Conservation (phyloP, 768 basidiomycete species). For the Trametes villosa region DNA sequence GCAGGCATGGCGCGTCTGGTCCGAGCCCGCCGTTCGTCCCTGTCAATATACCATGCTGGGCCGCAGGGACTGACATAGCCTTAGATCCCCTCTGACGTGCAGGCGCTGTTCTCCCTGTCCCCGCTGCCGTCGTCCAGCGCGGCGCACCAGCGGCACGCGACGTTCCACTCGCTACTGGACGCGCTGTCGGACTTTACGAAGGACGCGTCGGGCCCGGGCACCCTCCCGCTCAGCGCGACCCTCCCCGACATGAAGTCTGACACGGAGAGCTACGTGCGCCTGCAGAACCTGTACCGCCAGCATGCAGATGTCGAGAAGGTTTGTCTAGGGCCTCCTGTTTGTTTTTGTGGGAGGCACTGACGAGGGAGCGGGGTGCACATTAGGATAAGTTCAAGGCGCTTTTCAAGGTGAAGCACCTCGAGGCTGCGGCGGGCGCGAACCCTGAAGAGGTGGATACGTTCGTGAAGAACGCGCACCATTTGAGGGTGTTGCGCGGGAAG, state of each 20-base stretch:
- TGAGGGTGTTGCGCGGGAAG: slow-evolving; percentile 67
- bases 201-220: slow-evolving; percentile 49
- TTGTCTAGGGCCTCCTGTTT: too few species aligned
- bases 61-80: not conserved
- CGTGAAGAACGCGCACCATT: slow-evolving; percentile 78
- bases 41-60: not conserved
- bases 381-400: slow-evolving; percentile 36
- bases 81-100: slow-evolving; percentile 71
- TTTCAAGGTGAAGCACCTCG: slow-evolving; percentile 48
- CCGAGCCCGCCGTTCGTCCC: slow-evolving; percentile 48
- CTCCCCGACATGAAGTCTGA: slow-evolving; percentile 97
- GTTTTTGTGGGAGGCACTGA: too few species aligned
- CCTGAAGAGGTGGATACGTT: slow-evolving; percentile 68
- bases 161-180: slow-evolving; percentile 80
- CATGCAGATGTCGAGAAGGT: slow-evolving; percentile 74
- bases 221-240: slow-evolving; percentile 82
- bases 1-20: slow-evolving; percentile 85
- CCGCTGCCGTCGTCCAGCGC: slow-evolving; percentile 38
- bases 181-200: slow-evolving; percentile 70
- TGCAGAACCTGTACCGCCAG: slow-evolving; percentile 85
- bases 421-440: slow-evolving; percentile 50
- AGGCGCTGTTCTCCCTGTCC: slow-evolving; percentile 64
- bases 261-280: slow-evolving; percentile 77
- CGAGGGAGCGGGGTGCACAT: too few species aligned
- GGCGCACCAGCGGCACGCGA: slow-evolving; percentile 44